A percentile compares a stretch with the other conserved stretches of the same genome.
phyloP scores from a whole-genome alignment of 2,329 filamentous ascomycete species.

The Camptophora hylomeconis region DNA sequence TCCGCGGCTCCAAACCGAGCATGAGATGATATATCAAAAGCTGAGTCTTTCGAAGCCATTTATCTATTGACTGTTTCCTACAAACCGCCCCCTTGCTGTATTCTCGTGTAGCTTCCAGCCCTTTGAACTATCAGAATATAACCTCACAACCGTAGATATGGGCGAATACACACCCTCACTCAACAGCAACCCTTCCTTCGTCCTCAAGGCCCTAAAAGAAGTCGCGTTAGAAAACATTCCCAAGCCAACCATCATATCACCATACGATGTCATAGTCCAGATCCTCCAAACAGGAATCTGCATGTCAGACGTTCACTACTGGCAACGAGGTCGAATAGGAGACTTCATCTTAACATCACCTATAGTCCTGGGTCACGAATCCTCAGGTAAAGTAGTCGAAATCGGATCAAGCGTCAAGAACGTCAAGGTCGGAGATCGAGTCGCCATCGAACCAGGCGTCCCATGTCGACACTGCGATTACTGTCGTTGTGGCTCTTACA shows the following conservation, averaged over 20 bases:
- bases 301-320: slow-evolving; percentile 34
- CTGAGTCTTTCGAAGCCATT: too few relatives aligned
- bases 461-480: slow-evolving; percentile 32
- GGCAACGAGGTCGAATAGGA: slow-evolving; percentile 32
- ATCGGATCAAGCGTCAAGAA: slow-evolving; percentile 23
- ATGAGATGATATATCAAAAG: too few relatives aligned
- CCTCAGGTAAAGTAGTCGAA: slow-evolving; percentile 29
- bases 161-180: slow-evolving; percentile 8
- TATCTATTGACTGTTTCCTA: too few relatives aligned
- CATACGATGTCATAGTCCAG: slow-evolving; percentile 31
- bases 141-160: background rate
- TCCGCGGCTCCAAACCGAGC: too few relatives aligned
- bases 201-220: slow-evolving; percentile 32
- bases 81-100: too few relatives aligned
- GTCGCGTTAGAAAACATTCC: slow-evolving; percentile 33
- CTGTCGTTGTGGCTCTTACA: slow-evolving; percentile 30
- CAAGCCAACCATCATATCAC: slow-evolving; percentile 25
- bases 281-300: slow-evolving; percentile 37
- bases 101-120: too few relatives aligned
- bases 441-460: slow-evolving; percentile 37
- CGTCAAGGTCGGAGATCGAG: slow-evolving; percentile 31
- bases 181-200: slow-evolving; percentile 38
- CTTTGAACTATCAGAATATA: too few relatives aligned
- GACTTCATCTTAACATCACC: slow-evolving; percentile 33
- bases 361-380: slow-evolving; percentile 31